phyloP scores from a whole-genome alignment of 768 basidiomycete genomes.

The Infundibulicybe gibba region DNA sequence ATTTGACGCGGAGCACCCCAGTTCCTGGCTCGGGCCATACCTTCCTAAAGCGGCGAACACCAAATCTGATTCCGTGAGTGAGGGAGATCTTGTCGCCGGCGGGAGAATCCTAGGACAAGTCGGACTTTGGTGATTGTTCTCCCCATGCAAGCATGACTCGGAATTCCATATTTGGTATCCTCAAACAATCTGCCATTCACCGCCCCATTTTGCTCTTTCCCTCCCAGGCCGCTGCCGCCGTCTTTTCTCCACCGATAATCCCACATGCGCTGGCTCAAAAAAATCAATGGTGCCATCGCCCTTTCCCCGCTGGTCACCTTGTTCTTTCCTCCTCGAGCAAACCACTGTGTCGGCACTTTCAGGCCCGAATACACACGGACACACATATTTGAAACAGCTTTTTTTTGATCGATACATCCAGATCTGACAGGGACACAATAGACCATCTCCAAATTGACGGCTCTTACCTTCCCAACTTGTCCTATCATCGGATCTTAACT shows the following conservation, averaged over 20 bases:
- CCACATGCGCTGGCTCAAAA: no score
- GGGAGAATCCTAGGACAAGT: neutral
- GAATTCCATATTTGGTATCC: constrained; percentile 1
- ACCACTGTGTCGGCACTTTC: no score
- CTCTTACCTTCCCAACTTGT: constrained; percentile 44
- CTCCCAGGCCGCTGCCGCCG: constrained; percentile 8
- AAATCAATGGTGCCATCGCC: no score
- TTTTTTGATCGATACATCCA: constrained; percentile 12
- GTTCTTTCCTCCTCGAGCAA: no score
- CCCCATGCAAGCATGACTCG: no score
- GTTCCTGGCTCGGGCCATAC: constrained; percentile 15
- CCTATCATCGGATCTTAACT: constrained; percentile 49
- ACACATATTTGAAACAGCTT: constrained; percentile 9
- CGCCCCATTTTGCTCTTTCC: no score
- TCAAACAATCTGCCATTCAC: neutral
- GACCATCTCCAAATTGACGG: constrained; percentile 45
- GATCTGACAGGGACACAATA: constrained; percentile 26
- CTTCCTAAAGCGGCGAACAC: constrained; percentile 11
- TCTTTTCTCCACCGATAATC: constrained; percentile 8
- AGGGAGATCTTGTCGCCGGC: constrained; percentile 6
- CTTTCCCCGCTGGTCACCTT: no score
- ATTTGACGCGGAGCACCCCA: constrained; percentile 9
- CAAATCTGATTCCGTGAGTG: constrained; percentile 17
- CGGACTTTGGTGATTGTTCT: no score
- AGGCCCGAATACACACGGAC: constrained; percentile 7